Evolutionary conservation across 352 stramenopile genomes (phyloP).

Genomic region (Globisporangium solare): DNA sequence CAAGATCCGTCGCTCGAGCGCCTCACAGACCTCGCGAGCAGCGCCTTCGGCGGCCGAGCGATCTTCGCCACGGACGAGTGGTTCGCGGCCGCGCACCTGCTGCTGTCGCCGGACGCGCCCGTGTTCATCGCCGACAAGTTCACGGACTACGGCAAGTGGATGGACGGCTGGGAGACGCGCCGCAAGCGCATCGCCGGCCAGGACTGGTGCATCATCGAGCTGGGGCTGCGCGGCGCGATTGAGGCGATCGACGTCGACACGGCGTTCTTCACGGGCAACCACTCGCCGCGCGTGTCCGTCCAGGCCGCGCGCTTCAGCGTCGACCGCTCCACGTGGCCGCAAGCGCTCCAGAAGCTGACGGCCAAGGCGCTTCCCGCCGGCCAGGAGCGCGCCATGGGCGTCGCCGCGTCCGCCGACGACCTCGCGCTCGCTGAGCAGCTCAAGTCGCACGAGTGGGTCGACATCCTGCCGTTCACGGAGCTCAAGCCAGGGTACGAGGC

Average conservation of each 20-base stretch:
- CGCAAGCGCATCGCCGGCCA: conserved; percentile 81
- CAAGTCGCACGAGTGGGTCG: conserved; percentile 48
- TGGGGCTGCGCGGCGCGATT: conserved; percentile 71
- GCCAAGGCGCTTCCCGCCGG: conserved; percentile 20
- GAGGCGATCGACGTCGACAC: conserved; percentile 87
- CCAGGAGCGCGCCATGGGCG: conserved; percentile 45
- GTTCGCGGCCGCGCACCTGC: conserved; percentile 87
- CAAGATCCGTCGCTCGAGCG: conserved; percentile 19
- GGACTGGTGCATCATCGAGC: conserved; percentile 91
- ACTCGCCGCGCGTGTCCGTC: conserved; percentile 78
- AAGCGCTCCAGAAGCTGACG: conserved; percentile 38
- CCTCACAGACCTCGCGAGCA: conserved; percentile 64
- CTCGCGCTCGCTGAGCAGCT: conserved; percentile 42
- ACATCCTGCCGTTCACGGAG: conserved; percentile 53
- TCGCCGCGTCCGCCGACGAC: conserved; percentile 36
- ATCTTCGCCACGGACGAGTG: conserved; percentile 92
- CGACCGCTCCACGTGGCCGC: conserved; percentile 27
- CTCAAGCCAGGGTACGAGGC: conserved; percentile 78
- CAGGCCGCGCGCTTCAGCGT: conserved; percentile 68
- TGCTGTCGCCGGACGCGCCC: conserved; percentile 70
- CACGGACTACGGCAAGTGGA: conserved; percentile 92
- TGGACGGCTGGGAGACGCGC: conserved; percentile 95
- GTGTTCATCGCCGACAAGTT: conserved; percentile 91
- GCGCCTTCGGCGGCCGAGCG: conserved; percentile 50
- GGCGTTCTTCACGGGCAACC: conserved; percentile 94